Evolutionary conservation across 2,329 filamentous ascomycete species (phyloP), one percentile per base, ranked within the genome.

Genomic region (Dactylellina sp.): DNA sequence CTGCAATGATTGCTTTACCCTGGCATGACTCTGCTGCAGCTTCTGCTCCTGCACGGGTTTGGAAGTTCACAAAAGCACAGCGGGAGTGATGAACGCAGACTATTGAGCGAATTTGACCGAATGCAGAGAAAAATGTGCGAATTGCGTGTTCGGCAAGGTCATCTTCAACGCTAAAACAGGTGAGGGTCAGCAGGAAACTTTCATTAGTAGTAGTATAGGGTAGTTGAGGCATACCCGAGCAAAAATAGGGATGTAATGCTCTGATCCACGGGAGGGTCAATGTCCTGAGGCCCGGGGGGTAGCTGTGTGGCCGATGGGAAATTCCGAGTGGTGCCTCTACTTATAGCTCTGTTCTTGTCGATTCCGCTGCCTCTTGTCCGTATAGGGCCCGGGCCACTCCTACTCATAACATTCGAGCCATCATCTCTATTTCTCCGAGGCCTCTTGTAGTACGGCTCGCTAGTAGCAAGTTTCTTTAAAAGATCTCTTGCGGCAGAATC

Each of bases 21-120:
- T 97, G 90, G 77, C 92, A 94, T 18, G 91, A 88, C 35, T 88
- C 88, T 0, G 95, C 92, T 0, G 96, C 96, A 70, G 86, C 89
- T 82, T 99, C 95, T 0, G 96, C 95, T 0, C 87, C 90, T 75
- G 92, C 88, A 66, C 95, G 87, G 1, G 90, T 91, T 77, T 93
- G 89, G 80, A 92, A 99, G 82, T 99, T 99, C 82, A 99, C 85
- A 80, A 98, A 99, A 0, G 95, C 95, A 81, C 93, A 98, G 80
- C 98, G 95, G 14, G 94, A 94, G 84, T 96, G 93, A 83, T 99
- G 95, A 5, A 93, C 97, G 82, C 95, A 98, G 39, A 99, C 90
- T 14, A 99, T 83, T 24, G 93, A 97, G 78, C 95, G 91, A 72
- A 99, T 89, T 79, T 94, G 92, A 76, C 95, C 95, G 78, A 93